phyloP scores from a whole-genome alignment of 208 protist genomes.

The Leishmania tarentolae region DNA sequence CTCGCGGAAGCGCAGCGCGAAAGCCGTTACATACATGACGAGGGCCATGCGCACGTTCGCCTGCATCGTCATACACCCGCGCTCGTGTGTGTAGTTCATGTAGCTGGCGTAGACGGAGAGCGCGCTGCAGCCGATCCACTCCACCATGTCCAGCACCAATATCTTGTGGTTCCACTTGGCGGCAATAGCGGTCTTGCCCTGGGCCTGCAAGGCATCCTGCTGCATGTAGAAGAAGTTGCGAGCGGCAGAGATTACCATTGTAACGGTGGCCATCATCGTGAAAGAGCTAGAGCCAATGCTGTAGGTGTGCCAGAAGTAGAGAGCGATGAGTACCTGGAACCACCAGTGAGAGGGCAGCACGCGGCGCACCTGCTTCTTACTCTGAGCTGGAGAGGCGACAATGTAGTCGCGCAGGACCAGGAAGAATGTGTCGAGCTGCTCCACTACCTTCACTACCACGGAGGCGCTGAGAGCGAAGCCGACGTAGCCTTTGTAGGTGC shows the following conservation, averaged over 20 bases:
- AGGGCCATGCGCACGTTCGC: slow-evolving; percentile 57
- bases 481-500: slow-evolving; percentile 38
- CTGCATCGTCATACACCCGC: slow-evolving; percentile 44
- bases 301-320: slow-evolving; percentile 60
- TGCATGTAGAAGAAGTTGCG: slow-evolving; percentile 29
- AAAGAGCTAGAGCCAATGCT: slow-evolving; percentile 47
- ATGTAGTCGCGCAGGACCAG: slow-evolving; percentile 74
- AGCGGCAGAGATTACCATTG: slow-evolving; percentile 30
- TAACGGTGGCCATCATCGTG: slow-evolving; percentile 31
- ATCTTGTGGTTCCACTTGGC: slow-evolving; percentile 9
- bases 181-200: slow-evolving; percentile 20
- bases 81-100: slow-evolving; percentile 41
- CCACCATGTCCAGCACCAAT: slow-evolving; percentile 28
- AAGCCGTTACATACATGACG: slow-evolving; percentile 36
- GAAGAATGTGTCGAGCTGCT: slow-evolving; percentile 79
- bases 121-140: slow-evolving; percentile 37
- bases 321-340: slow-evolving; percentile 34
- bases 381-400: slow-evolving; percentile 17
- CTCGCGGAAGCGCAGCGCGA: slow-evolving; percentile 34
- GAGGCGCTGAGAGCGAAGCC: slow-evolving; percentile 61
- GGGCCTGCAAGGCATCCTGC: slow-evolving; percentile 21
- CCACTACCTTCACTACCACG: slow-evolving; percentile 64
- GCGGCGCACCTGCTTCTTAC: slow-evolving; percentile 22
- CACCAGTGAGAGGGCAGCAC: slow-evolving; percentile 45
- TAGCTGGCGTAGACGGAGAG: slow-evolving; percentile 47